These are phyloP conservation scores for Brassica balearica DNA, from an alignment of 441 rosid genomes.

Conservation along the genomic window DNA sequence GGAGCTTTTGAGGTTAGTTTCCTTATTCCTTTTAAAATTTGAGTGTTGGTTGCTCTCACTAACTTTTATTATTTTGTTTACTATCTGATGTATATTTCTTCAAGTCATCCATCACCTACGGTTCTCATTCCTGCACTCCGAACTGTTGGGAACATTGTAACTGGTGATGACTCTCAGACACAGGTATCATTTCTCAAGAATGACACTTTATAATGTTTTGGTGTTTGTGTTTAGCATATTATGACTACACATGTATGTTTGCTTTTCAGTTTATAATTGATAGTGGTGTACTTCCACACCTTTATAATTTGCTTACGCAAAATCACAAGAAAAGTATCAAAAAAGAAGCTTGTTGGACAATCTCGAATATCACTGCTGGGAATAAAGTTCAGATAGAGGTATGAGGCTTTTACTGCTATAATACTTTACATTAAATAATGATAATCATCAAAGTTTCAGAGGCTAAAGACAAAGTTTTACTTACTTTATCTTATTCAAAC, in stretches of 20 bases:
- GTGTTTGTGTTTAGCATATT: no score
- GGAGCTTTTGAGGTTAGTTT: conserved; percentile 42
- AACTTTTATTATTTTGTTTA: no score
- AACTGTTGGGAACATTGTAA: no score
- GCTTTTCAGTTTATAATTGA: conserved; percentile 70
- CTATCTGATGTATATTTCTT: no score
- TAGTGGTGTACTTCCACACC: conserved; percentile 59
- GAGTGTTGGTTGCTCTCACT: no score
- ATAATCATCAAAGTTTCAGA: conserved; percentile 10
- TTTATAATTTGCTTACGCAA: conserved; percentile 58
- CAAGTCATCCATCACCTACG: no score
- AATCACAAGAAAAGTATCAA: conserved; percentile 69
- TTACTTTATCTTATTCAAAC: conserved; percentile 16
- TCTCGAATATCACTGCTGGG: conserved; percentile 74
- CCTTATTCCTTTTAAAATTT: no score
- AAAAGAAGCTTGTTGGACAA: conserved; percentile 77
- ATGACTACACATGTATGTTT: conserved; percentile 21
- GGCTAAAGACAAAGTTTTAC: background rate
- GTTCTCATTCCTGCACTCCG: no score
- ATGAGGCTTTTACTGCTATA: conserved; percentile 21
- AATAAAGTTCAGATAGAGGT: conserved; percentile 68
- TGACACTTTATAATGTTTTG: no score
- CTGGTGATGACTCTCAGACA: no score
- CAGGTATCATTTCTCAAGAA: no score
- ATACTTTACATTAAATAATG: background rate